Base-by-base conservation (phyloP, 805 yeast species). In the Kurtzmaniella cleridarum region DNA sequence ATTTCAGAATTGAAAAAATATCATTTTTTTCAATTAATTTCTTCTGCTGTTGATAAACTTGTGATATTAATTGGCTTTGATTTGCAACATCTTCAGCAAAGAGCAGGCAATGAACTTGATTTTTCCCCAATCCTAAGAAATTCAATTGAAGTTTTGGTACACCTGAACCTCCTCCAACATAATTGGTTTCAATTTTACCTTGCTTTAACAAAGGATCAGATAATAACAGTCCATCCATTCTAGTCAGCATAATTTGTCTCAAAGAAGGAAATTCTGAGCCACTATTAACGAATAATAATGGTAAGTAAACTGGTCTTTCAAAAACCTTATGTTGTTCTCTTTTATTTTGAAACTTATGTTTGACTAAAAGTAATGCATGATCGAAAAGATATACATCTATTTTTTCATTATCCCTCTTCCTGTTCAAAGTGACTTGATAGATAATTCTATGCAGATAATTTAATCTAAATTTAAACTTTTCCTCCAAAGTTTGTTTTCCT, bases 311-410 rank as follows among this genome's bases (percentile, higher is more conserved):
- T 3, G 96, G 95, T 51, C 90, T 75, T 53, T 91, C 93, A 59
- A 84, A 86, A 11, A 91, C 98, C 52, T 89, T 84, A 52, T 84
- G 84, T 45, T 86, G 95, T 53, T 91, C 97, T 53, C 95, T 77
- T 61, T 89, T 89, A 57, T 86, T 90, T 39, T 85, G 88, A 12
- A 84, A 71, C 59, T 91, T 95, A 39, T 84, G 83, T 53, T 91
- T 82, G 15, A 88, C 90, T 57, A 93, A 82, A 39, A 93, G 64
- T 18, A 93, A 57, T 35, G 91, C 87, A 60, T 93, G 93, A 56
- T 93, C 98, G 52, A 93, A 78, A 32, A 93, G 56, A 55, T 90
- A 91, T 29, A 85, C 79, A 48, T 88, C 95, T 40, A 93, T 84
- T 47, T 84, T 84, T 45, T 82, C 88, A 51, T 81, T 84, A 44